These are phyloP conservation scores for Phytopythium helicoides DNA, from an alignment of 352 stramenopile genomes.

Conservation along the genomic window DNA sequence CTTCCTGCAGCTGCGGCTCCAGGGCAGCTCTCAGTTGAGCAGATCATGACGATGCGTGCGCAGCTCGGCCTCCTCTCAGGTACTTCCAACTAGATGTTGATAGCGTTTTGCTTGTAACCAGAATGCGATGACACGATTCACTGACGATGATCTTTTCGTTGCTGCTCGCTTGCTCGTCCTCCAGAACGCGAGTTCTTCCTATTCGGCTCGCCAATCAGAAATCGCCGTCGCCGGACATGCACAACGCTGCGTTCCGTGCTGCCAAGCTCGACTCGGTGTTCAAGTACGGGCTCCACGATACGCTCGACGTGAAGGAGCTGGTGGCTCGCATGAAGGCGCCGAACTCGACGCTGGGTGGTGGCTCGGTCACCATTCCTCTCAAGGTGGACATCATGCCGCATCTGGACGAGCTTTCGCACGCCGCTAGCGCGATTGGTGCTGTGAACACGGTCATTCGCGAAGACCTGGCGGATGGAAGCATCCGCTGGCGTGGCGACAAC, in stretches of 20 bases:
- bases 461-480: conserved; percentile 32
- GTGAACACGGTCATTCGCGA: conserved; percentile 96
- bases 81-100: conserved; percentile 39
- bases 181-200: conserved; percentile 90
- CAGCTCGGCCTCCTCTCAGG: conserved; percentile 82
- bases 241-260: conserved; percentile 93
- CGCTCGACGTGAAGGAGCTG: conserved; percentile 39
- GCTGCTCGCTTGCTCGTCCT: conserved; percentile 8
- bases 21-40: conserved; percentile 93
- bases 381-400: conserved; percentile 95
- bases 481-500: conserved; percentile 92
- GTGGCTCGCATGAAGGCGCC: conserved; percentile 37
- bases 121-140: conserved; percentile 10
- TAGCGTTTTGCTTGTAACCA: not conserved
- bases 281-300: conserved; percentile 88
- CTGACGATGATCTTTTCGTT: not conserved
- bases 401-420: conserved; percentile 91
- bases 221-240: conserved; percentile 96
- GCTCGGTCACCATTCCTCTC: conserved; percentile 97
- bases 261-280: conserved; percentile 80
- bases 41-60: conserved; percentile 90
- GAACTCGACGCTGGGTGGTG: conserved; percentile 87
- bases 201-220: conserved; percentile 96
- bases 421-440: conserved; percentile 95
- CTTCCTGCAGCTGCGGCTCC: conserved; percentile 93